Evolutionary conservation across 495 filamentous ascomycete genomes (phyloP).

Genomic region (Trichoderma parareesei): DNA sequence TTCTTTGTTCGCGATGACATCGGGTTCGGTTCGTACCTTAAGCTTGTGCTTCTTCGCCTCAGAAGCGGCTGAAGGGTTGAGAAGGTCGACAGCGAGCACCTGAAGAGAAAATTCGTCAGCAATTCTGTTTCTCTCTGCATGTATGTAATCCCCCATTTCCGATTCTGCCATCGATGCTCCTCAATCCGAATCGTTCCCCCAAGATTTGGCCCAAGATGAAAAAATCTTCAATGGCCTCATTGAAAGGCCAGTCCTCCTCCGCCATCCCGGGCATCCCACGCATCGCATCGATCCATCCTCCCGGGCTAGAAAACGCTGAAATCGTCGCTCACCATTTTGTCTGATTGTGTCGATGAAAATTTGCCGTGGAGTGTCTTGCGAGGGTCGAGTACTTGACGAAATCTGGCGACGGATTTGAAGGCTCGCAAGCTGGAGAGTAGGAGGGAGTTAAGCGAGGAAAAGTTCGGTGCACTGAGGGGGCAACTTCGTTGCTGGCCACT

Average conservation of each 20-base stretch:
- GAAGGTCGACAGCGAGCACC: slow-evolving; percentile 99
- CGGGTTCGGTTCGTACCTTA: slow-evolving; percentile 63
- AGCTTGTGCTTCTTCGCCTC: slow-evolving; percentile 99
- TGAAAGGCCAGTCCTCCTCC: slow-evolving; percentile 8
- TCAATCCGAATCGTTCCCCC: not conserved
- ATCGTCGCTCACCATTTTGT: slow-evolving; percentile 50
- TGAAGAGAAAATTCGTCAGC: slow-evolving; percentile 41
- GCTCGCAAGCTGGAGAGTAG: slow-evolving; percentile 21
- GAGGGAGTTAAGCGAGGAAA: slow-evolving; percentile 26
- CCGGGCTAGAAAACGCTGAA: not conserved
- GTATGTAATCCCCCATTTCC: not conserved
- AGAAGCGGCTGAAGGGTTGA: slow-evolving; percentile 91
- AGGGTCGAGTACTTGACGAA: slow-evolving; percentile 38
- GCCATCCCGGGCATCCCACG: not conserved
- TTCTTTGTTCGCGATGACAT: not conserved
- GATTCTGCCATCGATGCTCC: not conserved
- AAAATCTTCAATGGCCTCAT: slow-evolving; percentile 6
- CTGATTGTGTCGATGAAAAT: slow-evolving; percentile 30
- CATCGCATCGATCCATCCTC: slow-evolving; percentile 9
- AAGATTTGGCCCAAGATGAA: not conserved
- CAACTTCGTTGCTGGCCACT: slow-evolving; percentile 21
- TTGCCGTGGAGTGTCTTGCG: slow-evolving; percentile 32
- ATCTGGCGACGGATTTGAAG: slow-evolving; percentile 24
- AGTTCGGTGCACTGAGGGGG: slow-evolving; percentile 19
- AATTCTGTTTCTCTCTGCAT: slow-evolving; percentile 10